These are phyloP conservation scores for Candida chilensis DNA, from an alignment of 805 yeast genomes.

Conservation along the genomic window DNA sequence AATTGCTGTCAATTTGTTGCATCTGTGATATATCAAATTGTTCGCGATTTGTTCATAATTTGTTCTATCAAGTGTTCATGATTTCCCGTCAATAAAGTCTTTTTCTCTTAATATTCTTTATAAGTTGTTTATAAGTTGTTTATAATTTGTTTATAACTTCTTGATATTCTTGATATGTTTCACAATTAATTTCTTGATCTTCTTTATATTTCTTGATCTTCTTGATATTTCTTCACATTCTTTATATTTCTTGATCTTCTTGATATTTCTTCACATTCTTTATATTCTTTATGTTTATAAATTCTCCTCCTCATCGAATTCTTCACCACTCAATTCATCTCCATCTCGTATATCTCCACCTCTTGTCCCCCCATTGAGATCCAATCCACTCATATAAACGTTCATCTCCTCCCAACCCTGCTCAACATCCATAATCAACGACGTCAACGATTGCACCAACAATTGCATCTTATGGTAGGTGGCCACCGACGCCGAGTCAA, in stretches of 20 bases:
- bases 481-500: constrained; percentile 13
- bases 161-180: no score
- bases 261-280: no score
- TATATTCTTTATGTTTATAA: no score
- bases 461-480: constrained; percentile 19
- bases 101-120: no score
- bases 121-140: no score
- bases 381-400: neutral
- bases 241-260: no score
- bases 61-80: no score
- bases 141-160: no score
- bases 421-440: constrained; percentile 16
- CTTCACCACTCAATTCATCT: neutral
- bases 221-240: no score
- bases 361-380: constrained; percentile 1
- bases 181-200: no score
- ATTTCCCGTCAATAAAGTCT: no score
- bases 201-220: no score
- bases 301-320: constrained; percentile 5
- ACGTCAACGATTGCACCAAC: constrained; percentile 17
- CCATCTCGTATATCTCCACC: neutral
- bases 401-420: constrained; percentile 1
- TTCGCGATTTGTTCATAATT: constrained; percentile 4
- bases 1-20: constrained; percentile 1
- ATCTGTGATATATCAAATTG: neutral